Conservation (phyloP, 331 rosid genomes). For the Arachis monticola region DNA sequence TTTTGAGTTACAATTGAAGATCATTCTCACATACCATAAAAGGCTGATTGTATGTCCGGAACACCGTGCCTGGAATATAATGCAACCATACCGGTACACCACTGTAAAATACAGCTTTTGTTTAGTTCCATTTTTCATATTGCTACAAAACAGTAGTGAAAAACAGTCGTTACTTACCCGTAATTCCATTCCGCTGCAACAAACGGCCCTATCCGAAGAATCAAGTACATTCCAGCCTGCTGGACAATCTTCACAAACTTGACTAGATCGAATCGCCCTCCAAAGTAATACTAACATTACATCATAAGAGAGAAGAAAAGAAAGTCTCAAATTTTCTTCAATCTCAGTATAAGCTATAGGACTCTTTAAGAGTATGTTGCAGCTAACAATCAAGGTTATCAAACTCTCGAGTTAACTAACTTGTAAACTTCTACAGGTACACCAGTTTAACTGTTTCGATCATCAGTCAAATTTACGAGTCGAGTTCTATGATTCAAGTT, state of each 20-base stretch:
- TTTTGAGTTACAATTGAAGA: conserved; percentile 20
- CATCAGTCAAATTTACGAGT: no score
- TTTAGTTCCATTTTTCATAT: background rate
- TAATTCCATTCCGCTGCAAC: conserved; percentile 95
- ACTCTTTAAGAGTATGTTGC: background rate
- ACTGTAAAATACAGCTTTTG: conserved; percentile 55
- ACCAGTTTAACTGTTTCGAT: no score
- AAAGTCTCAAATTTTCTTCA: background rate
- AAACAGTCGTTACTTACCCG: conserved; percentile 50
- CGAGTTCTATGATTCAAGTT: no score
- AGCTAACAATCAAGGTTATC: background rate
- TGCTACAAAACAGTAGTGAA: conserved; percentile 3
- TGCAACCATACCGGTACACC: conserved; percentile 97
- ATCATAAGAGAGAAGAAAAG: conserved; percentile 21
- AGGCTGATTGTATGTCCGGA: conserved; percentile 79
- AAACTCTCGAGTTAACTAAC: no score
- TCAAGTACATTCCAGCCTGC: conserved; percentile 75
- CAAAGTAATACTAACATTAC: conserved; percentile 74
- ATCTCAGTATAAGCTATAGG: conserved; percentile 11
- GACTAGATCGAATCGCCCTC: conserved; percentile 87
- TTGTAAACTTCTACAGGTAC: no score
- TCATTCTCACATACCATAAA: conserved; percentile 67
- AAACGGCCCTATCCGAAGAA: conserved; percentile 93
- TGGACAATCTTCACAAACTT: conserved; percentile 80
- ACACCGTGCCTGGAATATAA: conserved; percentile 83